Conservation (phyloP, 2,329 filamentous ascomycete genomes). For the Elsinoe perseae region DNA sequence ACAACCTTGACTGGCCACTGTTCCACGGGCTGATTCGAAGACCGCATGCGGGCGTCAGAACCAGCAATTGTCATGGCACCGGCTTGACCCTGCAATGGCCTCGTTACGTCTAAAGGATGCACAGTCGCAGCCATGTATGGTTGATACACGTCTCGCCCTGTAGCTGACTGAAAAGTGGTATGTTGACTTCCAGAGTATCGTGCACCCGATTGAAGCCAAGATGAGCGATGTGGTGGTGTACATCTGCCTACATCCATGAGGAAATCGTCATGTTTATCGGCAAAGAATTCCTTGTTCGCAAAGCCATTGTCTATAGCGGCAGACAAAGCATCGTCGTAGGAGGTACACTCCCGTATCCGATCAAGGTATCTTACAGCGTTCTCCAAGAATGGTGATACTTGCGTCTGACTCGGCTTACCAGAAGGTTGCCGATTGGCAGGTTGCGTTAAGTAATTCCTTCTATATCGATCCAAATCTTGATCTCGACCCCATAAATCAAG, state of each 20-base stretch:
- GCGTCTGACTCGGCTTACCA: neutral
- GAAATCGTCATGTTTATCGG: constrained; percentile 49
- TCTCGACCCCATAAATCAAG: neutral
- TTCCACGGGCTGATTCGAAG: constrained; percentile 30
- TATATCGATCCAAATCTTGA: neutral
- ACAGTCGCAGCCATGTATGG: constrained; percentile 21
- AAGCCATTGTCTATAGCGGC: constrained; percentile 48
- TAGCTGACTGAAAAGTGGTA: constrained; percentile 34
- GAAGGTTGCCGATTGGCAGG: neutral
- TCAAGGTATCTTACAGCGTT: constrained; percentile 56
- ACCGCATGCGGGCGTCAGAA: neutral
- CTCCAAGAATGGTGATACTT: constrained; percentile 39
- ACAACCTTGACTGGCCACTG: constrained; percentile 62
- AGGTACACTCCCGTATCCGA: constrained; percentile 46
- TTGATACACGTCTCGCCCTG: constrained; percentile 17
- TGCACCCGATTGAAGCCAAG: constrained; percentile 55
- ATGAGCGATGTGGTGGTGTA: constrained; percentile 46
- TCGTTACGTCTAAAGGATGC: constrained; percentile 26
- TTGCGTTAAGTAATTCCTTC: neutral
- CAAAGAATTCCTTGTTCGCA: constrained; percentile 45
- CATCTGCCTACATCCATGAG: constrained; percentile 48
- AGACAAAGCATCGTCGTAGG: constrained; percentile 47
- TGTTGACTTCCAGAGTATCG: constrained; percentile 56
- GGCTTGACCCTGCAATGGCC: constrained; percentile 33
- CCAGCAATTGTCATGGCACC: neutral